These are phyloP conservation scores for Yarrowia sp. DNA, from an alignment of 805 yeast genomes.

Conservation along the genomic window DNA sequence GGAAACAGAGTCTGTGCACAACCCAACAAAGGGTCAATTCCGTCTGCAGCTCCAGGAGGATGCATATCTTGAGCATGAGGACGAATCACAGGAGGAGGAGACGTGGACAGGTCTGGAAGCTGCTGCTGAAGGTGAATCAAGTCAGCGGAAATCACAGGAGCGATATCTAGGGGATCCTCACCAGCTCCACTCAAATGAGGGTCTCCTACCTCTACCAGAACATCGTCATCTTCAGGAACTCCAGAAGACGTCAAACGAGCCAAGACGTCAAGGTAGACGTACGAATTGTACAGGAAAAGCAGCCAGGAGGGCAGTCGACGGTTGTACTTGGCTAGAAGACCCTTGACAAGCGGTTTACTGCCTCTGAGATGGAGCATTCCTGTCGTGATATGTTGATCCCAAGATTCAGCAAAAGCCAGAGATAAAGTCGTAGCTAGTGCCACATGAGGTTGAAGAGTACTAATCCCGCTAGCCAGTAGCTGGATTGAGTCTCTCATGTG, in stretches of 20 bases:
- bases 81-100: background rate
- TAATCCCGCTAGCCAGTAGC: slow-evolving; percentile 65
- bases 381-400: slow-evolving; percentile 71
- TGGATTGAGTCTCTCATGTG: slow-evolving; percentile 68
- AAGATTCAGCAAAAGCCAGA: slow-evolving; percentile 68
- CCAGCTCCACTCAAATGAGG: background rate
- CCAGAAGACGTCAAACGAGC: slow-evolving; percentile 61
- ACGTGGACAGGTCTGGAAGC: background rate
- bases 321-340: slow-evolving; percentile 41
- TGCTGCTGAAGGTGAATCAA: slow-evolving; percentile 9
- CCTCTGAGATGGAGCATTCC: slow-evolving; percentile 75
- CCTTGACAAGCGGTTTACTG: slow-evolving; percentile 62
- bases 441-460: slow-evolving; percentile 63
- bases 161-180: background rate
- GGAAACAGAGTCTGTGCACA: slow-evolving; percentile 70
- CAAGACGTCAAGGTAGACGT: slow-evolving; percentile 71
- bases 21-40: slow-evolving; percentile 70
- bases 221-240: slow-evolving; percentile 52
- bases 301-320: slow-evolving; percentile 52
- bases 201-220: slow-evolving; percentile 39
- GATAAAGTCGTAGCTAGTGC: slow-evolving; percentile 71
- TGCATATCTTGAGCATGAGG: slow-evolving; percentile 25
- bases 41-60: slow-evolving; percentile 46
- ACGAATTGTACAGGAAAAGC: slow-evolving; percentile 65
- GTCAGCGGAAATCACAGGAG: slow-evolving; percentile 1